Evolutionary conservation across 2,329 filamentous ascomycete species (phyloP), one percentile per base, ranked within the genome.

Genomic region (Pseudocercospora pini-densiflorae): DNA sequence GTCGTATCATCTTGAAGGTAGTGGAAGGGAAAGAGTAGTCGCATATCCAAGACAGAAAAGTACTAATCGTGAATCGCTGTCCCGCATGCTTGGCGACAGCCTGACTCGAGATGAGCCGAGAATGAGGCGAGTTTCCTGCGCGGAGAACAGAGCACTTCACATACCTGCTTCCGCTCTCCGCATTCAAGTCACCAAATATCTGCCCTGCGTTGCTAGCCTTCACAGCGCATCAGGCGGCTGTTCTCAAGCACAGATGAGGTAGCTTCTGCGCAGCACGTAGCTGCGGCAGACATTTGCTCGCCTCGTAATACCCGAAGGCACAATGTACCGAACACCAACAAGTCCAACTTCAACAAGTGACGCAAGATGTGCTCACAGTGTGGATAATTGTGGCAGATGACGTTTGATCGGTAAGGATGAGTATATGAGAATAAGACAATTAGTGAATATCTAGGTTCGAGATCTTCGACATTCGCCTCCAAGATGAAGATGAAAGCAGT

Each of bases 1-100:
- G 87, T 75, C 90, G 87, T 82, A 77, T 75, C 77, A 79, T 79
- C 12, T 24, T 73, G 62, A 87, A n/a, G 36, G 59, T n/a, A 33
- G 47, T 54, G 55, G 61, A 8, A 4, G 36, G 24, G 23, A 59
- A 9, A 24, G 16, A 49, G 12, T 49, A 10, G n/a, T 49, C 45
- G 45, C 45, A 49, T 49, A n/a, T 47, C 2, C 2, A 47, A 47
- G 45, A n/a, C 21, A 47, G 16, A 47, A 47, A 54, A 24, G 14
- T 29, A 14, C 1, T 29, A 59, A 23, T 58, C 54, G 54, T 27
- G 27, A 31, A 31, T 31, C 53, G 21, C 53, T 7, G 12, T 12
- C 21, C 14, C 47, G n/a, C 47, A 12, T 5, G 47, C 21, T 51
- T 24, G 47, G 19, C 19, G 47, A 51, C 47, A 31, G 29, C 29